Evolutionary conservation across 495 filamentous ascomycete genomes (phyloP).

Genomic region (Neurospora cerealis): DNA sequence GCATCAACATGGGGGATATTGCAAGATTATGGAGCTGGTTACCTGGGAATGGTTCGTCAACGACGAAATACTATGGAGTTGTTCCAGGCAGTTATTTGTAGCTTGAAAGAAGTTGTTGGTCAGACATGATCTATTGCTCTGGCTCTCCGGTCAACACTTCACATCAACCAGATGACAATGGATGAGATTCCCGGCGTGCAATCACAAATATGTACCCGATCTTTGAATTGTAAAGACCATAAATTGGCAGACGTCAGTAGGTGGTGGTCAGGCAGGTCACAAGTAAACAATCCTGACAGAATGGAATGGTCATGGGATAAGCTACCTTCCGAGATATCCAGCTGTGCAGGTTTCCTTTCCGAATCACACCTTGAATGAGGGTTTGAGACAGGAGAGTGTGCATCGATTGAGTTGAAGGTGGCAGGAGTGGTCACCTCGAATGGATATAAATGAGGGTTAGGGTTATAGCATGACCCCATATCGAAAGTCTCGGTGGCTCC

Average conservation of each 20-base stretch:
- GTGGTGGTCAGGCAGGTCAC: background rate
- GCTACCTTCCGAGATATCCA: background rate
- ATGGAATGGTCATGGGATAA: background rate
- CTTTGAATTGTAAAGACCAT: background rate
- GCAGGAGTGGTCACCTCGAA: background rate
- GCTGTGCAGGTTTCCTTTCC: background rate
- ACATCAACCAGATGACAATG: no score
- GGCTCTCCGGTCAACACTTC: no score
- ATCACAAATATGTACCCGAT: background rate
- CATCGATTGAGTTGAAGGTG: background rate
- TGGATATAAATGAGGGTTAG: background rate
- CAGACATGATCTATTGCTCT: background rate
- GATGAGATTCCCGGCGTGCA: no score
- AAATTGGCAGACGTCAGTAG: background rate
- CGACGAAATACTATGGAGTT: background rate
- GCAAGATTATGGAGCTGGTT: background rate
- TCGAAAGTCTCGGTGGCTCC: background rate
- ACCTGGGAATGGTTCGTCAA: background rate
- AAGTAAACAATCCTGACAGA: background rate
- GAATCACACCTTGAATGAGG: background rate
- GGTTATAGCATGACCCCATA: background rate
- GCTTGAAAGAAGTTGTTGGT: background rate
- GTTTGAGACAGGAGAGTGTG: background rate
- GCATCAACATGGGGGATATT: background rate
- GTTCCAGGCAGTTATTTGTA: background rate